These are phyloP conservation scores for Venturia pyrina DNA, from an alignment of 2,329 filamentous ascomycete genomes.

Conservation along the genomic window DNA sequence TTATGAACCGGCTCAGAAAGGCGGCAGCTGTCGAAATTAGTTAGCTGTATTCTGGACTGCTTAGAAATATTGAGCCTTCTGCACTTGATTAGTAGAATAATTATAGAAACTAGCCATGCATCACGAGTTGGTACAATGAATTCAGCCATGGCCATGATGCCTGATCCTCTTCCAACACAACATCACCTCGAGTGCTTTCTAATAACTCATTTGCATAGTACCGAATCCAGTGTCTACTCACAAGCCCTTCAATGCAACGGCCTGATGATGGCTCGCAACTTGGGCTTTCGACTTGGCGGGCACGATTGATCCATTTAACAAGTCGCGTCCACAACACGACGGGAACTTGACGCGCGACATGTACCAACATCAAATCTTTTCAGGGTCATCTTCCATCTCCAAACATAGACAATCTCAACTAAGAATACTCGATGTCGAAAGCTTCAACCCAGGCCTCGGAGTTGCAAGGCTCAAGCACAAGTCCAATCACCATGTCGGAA, in stretches of 20 bases:
- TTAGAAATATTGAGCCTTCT: not conserved
- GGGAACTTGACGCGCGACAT: not conserved
- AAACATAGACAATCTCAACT: not conserved
- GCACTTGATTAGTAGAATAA: not conserved
- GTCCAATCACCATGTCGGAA: not conserved
- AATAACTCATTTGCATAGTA: not conserved
- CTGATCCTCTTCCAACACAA: not conserved
- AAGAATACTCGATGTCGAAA: not conserved
- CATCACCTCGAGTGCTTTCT: not conserved
- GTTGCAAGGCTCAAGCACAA: not conserved
- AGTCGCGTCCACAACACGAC: not conserved
- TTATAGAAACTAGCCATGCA: not conserved
- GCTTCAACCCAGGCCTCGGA: not conserved
- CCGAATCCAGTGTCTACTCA: not conserved
- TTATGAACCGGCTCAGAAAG: slow-evolving; percentile 43
- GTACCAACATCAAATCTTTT: not conserved
- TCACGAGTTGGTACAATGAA: not conserved
- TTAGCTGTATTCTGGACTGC: not conserved
- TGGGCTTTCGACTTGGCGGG: not conserved
- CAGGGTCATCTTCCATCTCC: not conserved
- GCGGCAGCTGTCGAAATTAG: slow-evolving; percentile 28
- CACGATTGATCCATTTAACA: not conserved
- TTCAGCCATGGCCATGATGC: not conserved
- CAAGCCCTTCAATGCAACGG: not conserved
- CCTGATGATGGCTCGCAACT: not conserved